A percentile compares a stretch with the other conserved stretches of the same genome.
phyloP scores from a whole-genome alignment of 2,329 filamentous ascomycete genomes.

The Colletotrichum sp. region DNA sequence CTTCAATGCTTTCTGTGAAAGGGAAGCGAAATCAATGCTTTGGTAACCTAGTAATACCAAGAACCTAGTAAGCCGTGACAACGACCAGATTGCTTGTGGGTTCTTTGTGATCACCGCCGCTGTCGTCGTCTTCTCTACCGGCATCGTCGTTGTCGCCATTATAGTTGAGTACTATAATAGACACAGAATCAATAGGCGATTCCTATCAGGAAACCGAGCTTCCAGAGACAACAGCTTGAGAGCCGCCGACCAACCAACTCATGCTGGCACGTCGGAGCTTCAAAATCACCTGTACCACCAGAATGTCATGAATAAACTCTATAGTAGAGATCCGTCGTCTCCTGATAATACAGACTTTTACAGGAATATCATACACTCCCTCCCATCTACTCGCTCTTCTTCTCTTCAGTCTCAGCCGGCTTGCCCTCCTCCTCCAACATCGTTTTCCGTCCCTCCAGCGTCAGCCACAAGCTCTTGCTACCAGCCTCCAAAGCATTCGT shows the following conservation, averaged over 20 bases:
- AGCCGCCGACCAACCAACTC: background rate
- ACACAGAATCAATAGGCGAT: background rate
- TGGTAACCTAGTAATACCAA: fast-evolving
- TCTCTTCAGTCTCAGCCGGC: slow-evolving; percentile 23
- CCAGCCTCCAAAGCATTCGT: slow-evolving; percentile 81
- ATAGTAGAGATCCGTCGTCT: slow-evolving; percentile 15
- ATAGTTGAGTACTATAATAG: background rate
- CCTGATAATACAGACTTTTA: slow-evolving; percentile 19
- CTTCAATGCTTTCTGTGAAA: background rate
- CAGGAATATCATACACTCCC: slow-evolving; percentile 22
- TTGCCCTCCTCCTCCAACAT: slow-evolving; percentile 73
- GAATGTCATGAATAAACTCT: slow-evolving; percentile 1
- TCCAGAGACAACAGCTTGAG: background rate
- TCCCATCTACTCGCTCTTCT: slow-evolving; percentile 11
- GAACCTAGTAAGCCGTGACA: background rate
- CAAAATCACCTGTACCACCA: background rate
- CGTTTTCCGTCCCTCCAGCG: slow-evolving; percentile 80
- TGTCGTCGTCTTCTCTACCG: background rate
- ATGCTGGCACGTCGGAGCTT: background rate
- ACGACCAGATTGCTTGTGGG: fast-evolving
- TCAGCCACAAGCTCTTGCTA: slow-evolving; percentile 83
- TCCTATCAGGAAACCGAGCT: background rate
- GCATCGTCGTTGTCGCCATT: fast-evolving
- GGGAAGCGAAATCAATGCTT: background rate
- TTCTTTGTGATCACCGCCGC: background rate